Evolutionary conservation across 371 early-diverging fungal genomes (phyloP), one percentile per base, ranked within the genome.

Genomic region (Chytridiales sp.): DNA sequence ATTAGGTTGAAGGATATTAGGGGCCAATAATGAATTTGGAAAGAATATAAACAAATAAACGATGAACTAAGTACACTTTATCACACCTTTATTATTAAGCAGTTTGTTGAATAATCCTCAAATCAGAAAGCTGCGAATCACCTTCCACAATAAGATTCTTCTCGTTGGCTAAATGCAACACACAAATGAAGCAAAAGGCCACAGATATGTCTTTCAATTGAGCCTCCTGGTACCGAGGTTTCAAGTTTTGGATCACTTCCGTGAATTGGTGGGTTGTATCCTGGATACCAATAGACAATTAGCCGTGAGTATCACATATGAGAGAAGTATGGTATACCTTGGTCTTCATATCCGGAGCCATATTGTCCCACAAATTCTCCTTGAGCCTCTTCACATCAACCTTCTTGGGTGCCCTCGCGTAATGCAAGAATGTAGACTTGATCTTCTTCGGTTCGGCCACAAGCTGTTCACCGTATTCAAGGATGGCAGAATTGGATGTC

Each of bases 161-260:
- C 74, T 97, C 97, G 69, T 97, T 97, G 22, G 96, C 96, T 49
- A 97, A 69, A 80, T 97, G 98, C 56, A 97, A 73, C 50, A 97
- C 72, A 66, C 96, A 94, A 48, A 97, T 96, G 68, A 97, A 97
- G 72, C 95, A 95, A 68, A 90, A 97, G 3, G 95, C 87, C 5
- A 93, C 88, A 1, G 97, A 94, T 36, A 97, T 91, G 50, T 96
- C 97, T 57, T 83, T 78, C 64, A 89, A 77, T 53, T 84, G 83
- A 46, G 90, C 84, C 29, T 78, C 76, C n/a, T 89, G 74, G 67
- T 95, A 94, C 59, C 87, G 62, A 40, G 74, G 76, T 59, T 81
- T 81, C 26, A 95, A 77, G 22, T 78, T 77, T 27, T 81, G 66
- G 15, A 94, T 76, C 8, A 94, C 73, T 9, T 85, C 78, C 24